Conservation (phyloP, 2,329 filamentous ascomycete genomes). For the Claviceps spartinae region DNA sequence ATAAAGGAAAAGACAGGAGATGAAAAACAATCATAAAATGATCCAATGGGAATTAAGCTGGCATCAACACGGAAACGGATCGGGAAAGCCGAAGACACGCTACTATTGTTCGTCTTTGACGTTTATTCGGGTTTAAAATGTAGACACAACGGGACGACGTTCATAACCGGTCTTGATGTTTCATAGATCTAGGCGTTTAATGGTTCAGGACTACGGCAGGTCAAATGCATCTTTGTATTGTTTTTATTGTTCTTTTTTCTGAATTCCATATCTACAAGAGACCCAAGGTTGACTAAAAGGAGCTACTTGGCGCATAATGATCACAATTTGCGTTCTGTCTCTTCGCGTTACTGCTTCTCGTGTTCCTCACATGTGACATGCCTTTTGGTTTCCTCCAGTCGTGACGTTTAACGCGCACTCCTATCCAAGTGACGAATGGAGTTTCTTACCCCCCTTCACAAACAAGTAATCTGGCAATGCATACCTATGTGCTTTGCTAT, state of each 20-base stretch:
- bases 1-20: neutral
- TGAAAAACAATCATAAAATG: neutral
- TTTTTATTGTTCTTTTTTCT: slow-evolving; percentile 7
- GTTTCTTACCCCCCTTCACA: no score
- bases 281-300: slow-evolving; percentile 13
- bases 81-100: neutral
- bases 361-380: neutral
- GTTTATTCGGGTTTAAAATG: neutral
- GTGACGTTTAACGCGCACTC: no score
- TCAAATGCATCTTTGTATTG: slow-evolving; percentile 15
- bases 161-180: slow-evolving; percentile 8
- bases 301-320: slow-evolving; percentile 4
- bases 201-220: slow-evolving; percentile 18
- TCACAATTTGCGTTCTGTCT: neutral
- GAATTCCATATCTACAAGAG: slow-evolving; percentile 5
- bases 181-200: slow-evolving; percentile 21
- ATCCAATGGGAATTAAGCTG: neutral
- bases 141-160: neutral
- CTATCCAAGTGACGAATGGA: no score
- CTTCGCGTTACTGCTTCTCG: neutral
- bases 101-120: slow-evolving; percentile 5
- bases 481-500: no score
- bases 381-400: neutral
- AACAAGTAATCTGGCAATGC: no score
- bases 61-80: slow-evolving; percentile 6